Conservation (phyloP, 371 early-diverging fungal genomes). For the Mucor racemosus region DNA sequence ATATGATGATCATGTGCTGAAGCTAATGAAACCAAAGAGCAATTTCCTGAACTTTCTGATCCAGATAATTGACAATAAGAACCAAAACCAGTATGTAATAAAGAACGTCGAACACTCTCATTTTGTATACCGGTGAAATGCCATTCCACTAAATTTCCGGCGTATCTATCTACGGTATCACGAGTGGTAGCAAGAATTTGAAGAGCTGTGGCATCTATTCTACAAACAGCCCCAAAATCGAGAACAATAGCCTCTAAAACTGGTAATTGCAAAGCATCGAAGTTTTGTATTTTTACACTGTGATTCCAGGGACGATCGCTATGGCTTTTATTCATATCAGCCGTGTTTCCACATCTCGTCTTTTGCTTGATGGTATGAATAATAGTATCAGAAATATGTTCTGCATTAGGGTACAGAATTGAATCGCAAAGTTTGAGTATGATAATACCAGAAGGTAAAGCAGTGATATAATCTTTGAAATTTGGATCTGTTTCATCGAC, state of each 20-base stretch:
- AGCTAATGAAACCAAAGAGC: conserved; percentile 9
- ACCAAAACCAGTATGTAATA: conserved; percentile 43
- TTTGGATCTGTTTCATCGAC: conserved; percentile 26
- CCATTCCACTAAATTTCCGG: conserved; percentile 40
- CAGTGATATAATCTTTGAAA: conserved; percentile 3
- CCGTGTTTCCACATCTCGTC: conserved; percentile 17
- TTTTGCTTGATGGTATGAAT: conserved; percentile 9
- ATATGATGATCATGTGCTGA: conserved; percentile 2
- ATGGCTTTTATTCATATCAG: conserved; percentile 15
- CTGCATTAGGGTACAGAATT: conserved; percentile 28
- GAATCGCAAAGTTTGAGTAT: conserved; percentile 18
- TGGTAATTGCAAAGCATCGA: conserved; percentile 39
- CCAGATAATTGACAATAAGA: not conserved
- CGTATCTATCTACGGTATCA: conserved; percentile 46
- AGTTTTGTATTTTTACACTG: not conserved
- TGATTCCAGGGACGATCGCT: conserved; percentile 56
- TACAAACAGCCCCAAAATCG: conserved; percentile 77
- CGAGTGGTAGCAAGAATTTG: conserved; percentile 66
- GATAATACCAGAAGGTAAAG: conserved; percentile 17
- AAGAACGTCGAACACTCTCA: conserved; percentile 26
- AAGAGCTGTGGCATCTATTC: conserved; percentile 78
- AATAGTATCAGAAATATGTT: conserved; percentile 24
- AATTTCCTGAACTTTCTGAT: not conserved
- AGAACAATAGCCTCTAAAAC: conserved; percentile 72
- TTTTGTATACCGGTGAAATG: conserved; percentile 36